phyloP scores from a whole-genome alignment of 805 yeast genomes.

The Naumovozyma castellii region DNA sequence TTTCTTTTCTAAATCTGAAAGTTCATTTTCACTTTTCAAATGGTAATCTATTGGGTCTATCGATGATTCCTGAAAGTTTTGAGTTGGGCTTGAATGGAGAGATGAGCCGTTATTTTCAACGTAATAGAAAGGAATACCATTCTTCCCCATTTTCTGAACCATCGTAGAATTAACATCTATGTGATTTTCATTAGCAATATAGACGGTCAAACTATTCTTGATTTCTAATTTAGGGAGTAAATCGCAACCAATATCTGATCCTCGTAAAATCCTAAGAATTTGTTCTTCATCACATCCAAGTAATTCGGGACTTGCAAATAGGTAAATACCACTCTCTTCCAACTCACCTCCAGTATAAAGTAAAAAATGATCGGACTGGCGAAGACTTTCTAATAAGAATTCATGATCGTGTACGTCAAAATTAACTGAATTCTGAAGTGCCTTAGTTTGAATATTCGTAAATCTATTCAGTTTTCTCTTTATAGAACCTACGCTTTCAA shows the following conservation, averaged over 20 bases:
- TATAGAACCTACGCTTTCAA: slow-evolving; percentile 63
- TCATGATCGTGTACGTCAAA: slow-evolving; percentile 46
- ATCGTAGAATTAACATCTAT: slow-evolving; percentile 19
- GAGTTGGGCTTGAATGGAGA: slow-evolving; percentile 5
- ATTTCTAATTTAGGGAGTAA: slow-evolving; percentile 28
- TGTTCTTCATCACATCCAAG: slow-evolving; percentile 33
- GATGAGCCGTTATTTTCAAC: slow-evolving; percentile 7
- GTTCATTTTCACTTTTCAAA: slow-evolving; percentile 16
- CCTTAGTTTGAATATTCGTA: slow-evolving; percentile 52
- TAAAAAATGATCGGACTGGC: slow-evolving; percentile 62
- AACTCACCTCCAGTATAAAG: slow-evolving; percentile 59
- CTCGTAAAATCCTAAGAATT: slow-evolving; percentile 37
- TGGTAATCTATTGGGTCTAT: not conserved
- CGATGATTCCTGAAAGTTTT: slow-evolving; percentile 4
- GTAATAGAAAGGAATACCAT: slow-evolving; percentile 15
- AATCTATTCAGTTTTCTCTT: slow-evolving; percentile 80
- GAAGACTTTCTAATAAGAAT: slow-evolving; percentile 47
- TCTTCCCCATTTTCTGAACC: slow-evolving; percentile 18
- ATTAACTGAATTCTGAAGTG: slow-evolving; percentile 64
- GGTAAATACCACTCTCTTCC: slow-evolving; percentile 68
- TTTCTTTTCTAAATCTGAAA: slow-evolving; percentile 20
- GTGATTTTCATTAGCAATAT: slow-evolving; percentile 15
- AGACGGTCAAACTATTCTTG: slow-evolving; percentile 20
- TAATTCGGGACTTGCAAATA: slow-evolving; percentile 56
- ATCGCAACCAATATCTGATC: slow-evolving; percentile 45